Evolutionary conservation across 1,139 yeast species (phyloP).

Genomic region (Kodamaea derodonti): DNA sequence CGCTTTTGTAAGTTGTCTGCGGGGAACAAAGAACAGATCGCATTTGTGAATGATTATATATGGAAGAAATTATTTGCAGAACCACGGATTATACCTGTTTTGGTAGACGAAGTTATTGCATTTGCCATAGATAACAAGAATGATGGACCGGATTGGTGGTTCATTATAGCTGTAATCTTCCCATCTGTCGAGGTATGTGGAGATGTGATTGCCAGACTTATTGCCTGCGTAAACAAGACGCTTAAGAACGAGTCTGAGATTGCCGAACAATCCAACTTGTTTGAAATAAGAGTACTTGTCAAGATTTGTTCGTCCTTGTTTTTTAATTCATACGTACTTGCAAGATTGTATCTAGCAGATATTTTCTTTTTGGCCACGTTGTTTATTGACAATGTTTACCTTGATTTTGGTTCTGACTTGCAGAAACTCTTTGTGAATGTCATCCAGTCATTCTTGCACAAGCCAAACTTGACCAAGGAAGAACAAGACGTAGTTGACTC

Average conservation of each 20-base stretch:
- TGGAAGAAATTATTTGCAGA: conserved; percentile 71
- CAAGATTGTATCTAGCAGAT: conserved; percentile 70
- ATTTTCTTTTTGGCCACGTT: conserved; percentile 66
- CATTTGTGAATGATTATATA: conserved; percentile 47
- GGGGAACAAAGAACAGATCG: conserved; percentile 37
- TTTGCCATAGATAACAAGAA: conserved; percentile 75
- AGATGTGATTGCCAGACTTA: conserved; percentile 53
- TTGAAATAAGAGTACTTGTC: conserved; percentile 69
- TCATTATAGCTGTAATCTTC: conserved; percentile 58
- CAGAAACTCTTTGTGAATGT: conserved; percentile 66
- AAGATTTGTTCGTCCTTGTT: conserved; percentile 64
- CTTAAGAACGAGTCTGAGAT: conserved; percentile 46
- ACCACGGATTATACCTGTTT: conserved; percentile 51
- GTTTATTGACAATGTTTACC: conserved; percentile 69
- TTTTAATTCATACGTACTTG: conserved; percentile 66
- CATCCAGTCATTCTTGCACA: conserved; percentile 67
- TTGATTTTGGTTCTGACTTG: conserved; percentile 63
- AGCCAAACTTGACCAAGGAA: conserved; percentile 44
- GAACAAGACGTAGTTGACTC: conserved; percentile 46
- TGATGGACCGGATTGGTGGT: conserved; percentile 66
- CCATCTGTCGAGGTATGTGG: conserved; percentile 78
- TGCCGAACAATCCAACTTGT: conserved; percentile 61
- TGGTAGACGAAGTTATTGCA: conserved; percentile 70
- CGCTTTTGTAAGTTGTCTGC: conserved; percentile 61
- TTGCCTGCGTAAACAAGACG: conserved; percentile 50